Evolutionary conservation across 108 stramenopile species (phyloP), one percentile per base, ranked within the genome.

Genomic region (Cyclotella kingstonii): DNA sequence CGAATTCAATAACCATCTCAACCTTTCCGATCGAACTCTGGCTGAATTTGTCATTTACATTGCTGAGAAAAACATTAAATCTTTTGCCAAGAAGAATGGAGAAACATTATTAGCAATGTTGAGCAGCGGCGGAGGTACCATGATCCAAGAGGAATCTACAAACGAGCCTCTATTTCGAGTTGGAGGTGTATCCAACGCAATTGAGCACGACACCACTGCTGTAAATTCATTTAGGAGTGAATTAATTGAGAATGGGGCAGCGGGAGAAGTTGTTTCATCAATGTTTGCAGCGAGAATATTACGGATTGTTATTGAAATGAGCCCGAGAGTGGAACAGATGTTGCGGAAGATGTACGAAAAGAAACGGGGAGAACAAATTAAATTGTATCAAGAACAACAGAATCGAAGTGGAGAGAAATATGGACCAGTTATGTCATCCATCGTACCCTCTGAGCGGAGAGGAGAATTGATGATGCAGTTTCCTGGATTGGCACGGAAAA

Each of bases 1-100:
- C 30, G 94, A 90, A 54, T 81, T 96, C 63, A 81, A 78, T 36
- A 83, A 82, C 10, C 84, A 94, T 64, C 67, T 98, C 45, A 95
- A 95, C 15, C 49, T 99, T 31, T 70, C 83, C 33, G 98, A 99
- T 66, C 84, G 89, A 41, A 97, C 96, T 5, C 75, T 99, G 39
- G 82, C 97, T 5, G 98, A 99, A 76, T 99, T 98, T 60, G 77
- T 99, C 25, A 85, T 99, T 46, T 60, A 87, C 54, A 48, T 97
- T n/a, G 87, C 94, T 18, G 88, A 96, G 46, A 78, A 54, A 17
- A 63, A 84, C 12, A 51, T 85, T 23, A 85, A 84, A n/a, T 50
- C 77, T 5, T 58, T 57, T 36, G 36, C 54, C 29, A 81, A 54
- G 53, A 26, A 31, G 1, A 47, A 66, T 35, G 45, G 66, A 21